phyloP scores from a whole-genome alignment of 2,329 filamentous ascomycete genomes.

The Colletotrichum sp. region DNA sequence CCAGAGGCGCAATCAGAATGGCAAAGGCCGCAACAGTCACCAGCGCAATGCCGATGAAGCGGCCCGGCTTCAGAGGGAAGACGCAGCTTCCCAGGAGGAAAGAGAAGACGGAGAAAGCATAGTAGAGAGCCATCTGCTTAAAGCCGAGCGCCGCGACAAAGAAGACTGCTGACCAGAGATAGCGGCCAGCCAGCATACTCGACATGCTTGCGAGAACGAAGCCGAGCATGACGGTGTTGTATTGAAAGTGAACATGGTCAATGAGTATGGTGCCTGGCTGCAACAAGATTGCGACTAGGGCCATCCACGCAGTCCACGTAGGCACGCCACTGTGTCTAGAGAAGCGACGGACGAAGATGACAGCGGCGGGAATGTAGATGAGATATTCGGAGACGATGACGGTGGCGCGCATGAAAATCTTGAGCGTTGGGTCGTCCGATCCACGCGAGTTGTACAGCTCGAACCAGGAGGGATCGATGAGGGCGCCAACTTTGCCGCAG shows the following conservation, averaged over 20 bases:
- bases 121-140: slow-evolving; percentile 99
- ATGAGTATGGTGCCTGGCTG: slow-evolving; percentile 90
- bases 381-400: slow-evolving; percentile 92
- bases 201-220: slow-evolving; percentile 87
- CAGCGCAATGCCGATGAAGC: slow-evolving; percentile 77
- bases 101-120: slow-evolving; percentile 90
- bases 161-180: slow-evolving; percentile 89
- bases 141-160: slow-evolving; percentile 95
- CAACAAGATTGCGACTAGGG: slow-evolving; percentile 88
- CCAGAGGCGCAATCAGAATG: slow-evolving; percentile 75
- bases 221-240: slow-evolving; percentile 98
- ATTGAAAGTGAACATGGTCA: slow-evolving; percentile 96
- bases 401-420: slow-evolving; percentile 95
- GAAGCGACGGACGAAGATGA: slow-evolving; percentile 85
- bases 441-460: slow-evolving; percentile 83
- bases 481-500: slow-evolving; percentile 82
- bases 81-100: slow-evolving; percentile 88
- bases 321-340: slow-evolving; percentile 78
- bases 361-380: slow-evolving; percentile 82
- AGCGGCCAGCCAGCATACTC: slow-evolving; percentile 83
- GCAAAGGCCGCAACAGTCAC: slow-evolving; percentile 77
- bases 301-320: slow-evolving; percentile 82
- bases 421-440: slow-evolving; percentile 77
- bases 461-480: slow-evolving; percentile 88
- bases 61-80: slow-evolving; percentile 72